These are phyloP conservation scores for Dioscorea cayenensis DNA, from an alignment of 116 monocot species.

Conservation along the genomic window DNA sequence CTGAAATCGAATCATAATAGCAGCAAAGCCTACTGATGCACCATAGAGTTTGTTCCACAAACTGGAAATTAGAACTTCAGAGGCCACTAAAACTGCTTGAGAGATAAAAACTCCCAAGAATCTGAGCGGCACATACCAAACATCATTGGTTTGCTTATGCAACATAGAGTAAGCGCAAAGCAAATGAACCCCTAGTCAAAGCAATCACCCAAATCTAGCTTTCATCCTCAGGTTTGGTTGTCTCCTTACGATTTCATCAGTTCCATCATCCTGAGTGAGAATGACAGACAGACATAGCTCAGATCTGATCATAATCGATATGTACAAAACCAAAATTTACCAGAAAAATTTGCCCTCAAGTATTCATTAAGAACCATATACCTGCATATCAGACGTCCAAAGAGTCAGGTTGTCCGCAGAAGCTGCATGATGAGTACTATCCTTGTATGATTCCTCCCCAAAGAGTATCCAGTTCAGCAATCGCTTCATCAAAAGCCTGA, in stretches of 20 bases:
- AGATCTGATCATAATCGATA: not conserved
- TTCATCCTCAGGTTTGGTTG: slow-evolving; percentile 1
- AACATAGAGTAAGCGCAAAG: not conserved
- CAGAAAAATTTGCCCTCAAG: not conserved
- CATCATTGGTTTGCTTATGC: not conserved
- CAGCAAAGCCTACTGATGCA: not conserved
- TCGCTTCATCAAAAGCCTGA: not conserved
- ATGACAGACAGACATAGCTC: not conserved
- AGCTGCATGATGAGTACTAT: slow-evolving; percentile 82
- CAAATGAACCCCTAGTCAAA: not conserved
- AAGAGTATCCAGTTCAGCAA: not conserved
- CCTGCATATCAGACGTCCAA: not conserved
- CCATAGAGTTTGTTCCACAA: not conserved
- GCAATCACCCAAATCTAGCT: not conserved
- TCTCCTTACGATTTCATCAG: not conserved
- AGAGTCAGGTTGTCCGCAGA: slow-evolving; percentile 59
- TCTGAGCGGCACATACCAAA: not conserved
- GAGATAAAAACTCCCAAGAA: not conserved
- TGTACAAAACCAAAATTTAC: not conserved
- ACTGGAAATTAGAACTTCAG: not conserved
- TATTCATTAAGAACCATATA: not conserved
- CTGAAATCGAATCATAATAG: not conserved
- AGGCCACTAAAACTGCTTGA: not conserved
- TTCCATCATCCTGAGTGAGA: not conserved
- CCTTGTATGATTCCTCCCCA: slow-evolving; percentile 73